These are phyloP conservation scores for Carallia brachiata DNA, from an alignment of 345 rosid species.

Conservation along the genomic window DNA sequence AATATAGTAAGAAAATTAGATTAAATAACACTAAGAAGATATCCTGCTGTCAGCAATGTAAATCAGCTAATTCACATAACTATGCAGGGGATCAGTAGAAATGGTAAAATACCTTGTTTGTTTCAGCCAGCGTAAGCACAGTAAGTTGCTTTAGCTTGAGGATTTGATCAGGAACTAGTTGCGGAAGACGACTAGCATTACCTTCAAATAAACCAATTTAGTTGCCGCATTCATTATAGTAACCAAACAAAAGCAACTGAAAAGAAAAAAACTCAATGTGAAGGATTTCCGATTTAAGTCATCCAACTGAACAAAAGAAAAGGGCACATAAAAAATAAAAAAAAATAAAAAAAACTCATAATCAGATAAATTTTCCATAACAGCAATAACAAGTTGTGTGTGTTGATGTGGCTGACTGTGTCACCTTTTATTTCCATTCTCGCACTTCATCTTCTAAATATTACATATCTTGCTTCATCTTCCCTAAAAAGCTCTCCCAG, in stretches of 20 bases:
- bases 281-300: background rate
- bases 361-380: background rate
- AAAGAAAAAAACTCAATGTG: background rate
- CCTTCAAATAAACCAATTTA: constrained; percentile 40
- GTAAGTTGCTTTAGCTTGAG: constrained; percentile 92
- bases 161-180: constrained; percentile 69
- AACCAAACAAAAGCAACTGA: background rate
- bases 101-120: constrained; percentile 57
- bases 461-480: background rate
- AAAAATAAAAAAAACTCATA: background rate
- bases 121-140: constrained; percentile 85
- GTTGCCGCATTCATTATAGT: constrained; percentile 3
- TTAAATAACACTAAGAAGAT: no score
- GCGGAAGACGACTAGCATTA: constrained; percentile 54
- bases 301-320: background rate
- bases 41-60: background rate
- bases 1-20: no score
- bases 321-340: background rate
- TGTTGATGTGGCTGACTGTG: background rate
- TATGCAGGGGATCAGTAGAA: background rate
- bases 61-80: background rate
- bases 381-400: background rate
- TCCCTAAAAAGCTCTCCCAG: no score
- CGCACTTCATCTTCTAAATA: background rate
- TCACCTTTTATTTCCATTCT: background rate